phyloP scores from a whole-genome alignment of 139 green algal species.

The Chlorella sp. region DNA sequence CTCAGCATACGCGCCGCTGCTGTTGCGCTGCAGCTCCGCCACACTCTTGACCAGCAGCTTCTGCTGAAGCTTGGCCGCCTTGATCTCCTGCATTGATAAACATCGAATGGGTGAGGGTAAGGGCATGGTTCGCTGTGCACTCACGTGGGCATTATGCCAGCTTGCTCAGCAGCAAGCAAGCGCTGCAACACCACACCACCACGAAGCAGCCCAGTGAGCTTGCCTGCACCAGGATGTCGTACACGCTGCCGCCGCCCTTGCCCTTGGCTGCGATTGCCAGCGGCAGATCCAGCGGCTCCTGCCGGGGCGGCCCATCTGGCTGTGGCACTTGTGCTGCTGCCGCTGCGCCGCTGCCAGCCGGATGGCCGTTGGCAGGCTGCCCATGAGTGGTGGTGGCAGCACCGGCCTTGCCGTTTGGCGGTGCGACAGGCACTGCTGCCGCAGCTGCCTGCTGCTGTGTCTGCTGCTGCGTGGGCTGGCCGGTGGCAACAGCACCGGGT shows the following conservation, averaged over 20 bases:
- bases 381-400: neutral
- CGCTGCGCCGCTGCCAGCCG: too few relatives aligned
- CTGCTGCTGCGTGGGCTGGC: neutral
- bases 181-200: too few relatives aligned
- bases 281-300: too few relatives aligned
- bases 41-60: slow-evolving; percentile 35
- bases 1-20: slow-evolving; percentile 8
- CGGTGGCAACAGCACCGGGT: too few relatives aligned
- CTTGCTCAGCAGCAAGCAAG: too few relatives aligned
- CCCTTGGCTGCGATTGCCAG: too few relatives aligned
- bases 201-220: neutral
- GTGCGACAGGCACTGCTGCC: neutral
- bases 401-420: neutral
- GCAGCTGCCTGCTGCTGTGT: neutral
- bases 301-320: too few relatives aligned
- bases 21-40: slow-evolving; percentile 39
- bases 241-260: slow-evolving; percentile 56
- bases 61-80: slow-evolving; percentile 59
- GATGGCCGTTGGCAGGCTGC: neutral
- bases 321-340: too few relatives aligned
- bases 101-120: too few relatives aligned
- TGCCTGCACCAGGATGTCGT: slow-evolving; percentile 60
- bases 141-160: too few relatives aligned
- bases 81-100: slow-evolving; percentile 35
- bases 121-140: neutral